Evolutionary conservation across 1,284 basidiomycete genomes (phyloP).

Genomic region (Ceratobasidium sp.): DNA sequence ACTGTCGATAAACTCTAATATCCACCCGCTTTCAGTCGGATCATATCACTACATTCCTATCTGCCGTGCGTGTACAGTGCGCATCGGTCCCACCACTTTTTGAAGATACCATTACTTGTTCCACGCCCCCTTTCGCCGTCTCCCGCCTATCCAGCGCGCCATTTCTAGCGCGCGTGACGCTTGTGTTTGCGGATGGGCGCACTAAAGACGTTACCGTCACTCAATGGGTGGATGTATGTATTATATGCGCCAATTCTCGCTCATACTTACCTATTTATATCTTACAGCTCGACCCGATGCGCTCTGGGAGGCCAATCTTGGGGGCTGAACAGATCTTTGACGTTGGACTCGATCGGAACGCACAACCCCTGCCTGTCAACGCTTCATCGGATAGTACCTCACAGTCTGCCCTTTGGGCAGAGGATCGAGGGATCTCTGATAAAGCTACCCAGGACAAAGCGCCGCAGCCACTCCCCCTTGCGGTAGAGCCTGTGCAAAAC

Average conservation of each 20-base stretch:
- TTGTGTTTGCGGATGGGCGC: constrained; percentile 33
- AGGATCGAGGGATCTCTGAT: constrained; percentile 34
- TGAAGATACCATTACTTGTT: constrained; percentile 35
- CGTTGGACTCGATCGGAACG: constrained; percentile 34
- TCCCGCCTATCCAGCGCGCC: constrained; percentile 25
- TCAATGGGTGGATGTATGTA: constrained; percentile 43
- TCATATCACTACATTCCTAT: constrained; percentile 36
- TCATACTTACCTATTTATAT: neutral
- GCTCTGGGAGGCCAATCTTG: neutral
- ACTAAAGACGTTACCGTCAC: constrained; percentile 39
- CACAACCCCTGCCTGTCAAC: constrained; percentile 4
- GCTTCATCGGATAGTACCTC: constrained; percentile 10
- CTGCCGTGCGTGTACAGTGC: constrained; percentile 28
- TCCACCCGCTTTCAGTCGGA: neutral
- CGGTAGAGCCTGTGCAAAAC: neutral
- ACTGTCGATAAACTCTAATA: neutral
- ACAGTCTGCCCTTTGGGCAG: constrained; percentile 25
- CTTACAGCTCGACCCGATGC: constrained; percentile 30
- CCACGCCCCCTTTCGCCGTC: constrained; percentile 28
- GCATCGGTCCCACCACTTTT: constrained; percentile 25
- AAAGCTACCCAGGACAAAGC: neutral
- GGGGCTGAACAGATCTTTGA: constrained; percentile 44
- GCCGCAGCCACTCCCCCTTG: neutral
- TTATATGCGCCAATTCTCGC: neutral
- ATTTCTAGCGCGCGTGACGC: constrained; percentile 29